These are phyloP conservation scores for Solanum chacoense DNA, from an alignment of 305 asterid species.

Conservation along the genomic window DNA sequence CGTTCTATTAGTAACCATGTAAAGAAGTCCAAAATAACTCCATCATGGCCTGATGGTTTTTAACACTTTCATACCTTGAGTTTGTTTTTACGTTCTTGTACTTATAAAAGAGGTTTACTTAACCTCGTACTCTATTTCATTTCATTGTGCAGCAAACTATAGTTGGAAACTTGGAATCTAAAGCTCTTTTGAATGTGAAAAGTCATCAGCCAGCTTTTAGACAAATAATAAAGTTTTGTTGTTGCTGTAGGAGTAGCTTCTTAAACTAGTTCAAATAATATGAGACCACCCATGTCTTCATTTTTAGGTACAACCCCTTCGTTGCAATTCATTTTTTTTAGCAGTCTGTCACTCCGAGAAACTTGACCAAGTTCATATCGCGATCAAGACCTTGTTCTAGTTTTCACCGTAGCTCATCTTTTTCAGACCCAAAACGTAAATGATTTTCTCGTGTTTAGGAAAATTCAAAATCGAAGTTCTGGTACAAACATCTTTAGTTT, in stretches of 20 bases:
- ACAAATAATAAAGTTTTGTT: neutral
- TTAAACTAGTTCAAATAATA: neutral
- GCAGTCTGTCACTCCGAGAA: neutral
- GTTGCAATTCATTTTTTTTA: too few relatives aligned
- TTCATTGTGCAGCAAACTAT: neutral
- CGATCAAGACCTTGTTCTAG: neutral
- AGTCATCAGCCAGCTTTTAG: neutral
- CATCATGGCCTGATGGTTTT: neutral
- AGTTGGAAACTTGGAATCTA: neutral
- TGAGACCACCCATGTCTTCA: neutral
- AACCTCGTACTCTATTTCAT: neutral
- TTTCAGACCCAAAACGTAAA: neutral
- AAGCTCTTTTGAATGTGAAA: neutral
- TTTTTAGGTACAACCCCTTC: neutral
- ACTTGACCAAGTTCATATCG: neutral
- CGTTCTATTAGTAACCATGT: neutral
- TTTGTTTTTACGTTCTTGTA: neutral
- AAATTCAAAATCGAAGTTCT: neutral
- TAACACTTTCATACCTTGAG: neutral
- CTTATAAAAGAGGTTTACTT: neutral
- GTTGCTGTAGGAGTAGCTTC: neutral
- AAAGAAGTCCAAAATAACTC: neutral
- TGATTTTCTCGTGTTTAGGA: neutral
- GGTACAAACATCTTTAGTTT: neutral
- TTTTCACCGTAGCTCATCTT: neutral